phyloP scores from a whole-genome alignment of 2,329 filamentous ascomycete genomes.

The Hypomyces rosellus region DNA sequence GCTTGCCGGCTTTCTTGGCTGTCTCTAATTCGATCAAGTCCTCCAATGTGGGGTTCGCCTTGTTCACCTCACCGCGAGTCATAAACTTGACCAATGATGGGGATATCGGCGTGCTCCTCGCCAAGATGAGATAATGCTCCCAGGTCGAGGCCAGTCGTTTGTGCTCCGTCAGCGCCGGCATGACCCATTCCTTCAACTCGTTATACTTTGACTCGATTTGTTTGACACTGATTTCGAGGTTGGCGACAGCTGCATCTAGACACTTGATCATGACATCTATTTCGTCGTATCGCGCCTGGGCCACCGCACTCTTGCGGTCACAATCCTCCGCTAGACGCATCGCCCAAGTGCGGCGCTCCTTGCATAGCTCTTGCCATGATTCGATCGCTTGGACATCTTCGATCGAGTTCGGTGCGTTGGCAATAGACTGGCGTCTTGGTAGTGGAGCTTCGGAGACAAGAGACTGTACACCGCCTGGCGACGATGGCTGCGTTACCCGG shows the following conservation, averaged over 20 bases:
- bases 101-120: conserved; percentile 59
- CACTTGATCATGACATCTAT: conserved; percentile 72
- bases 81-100: conserved; percentile 61
- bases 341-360: conserved; percentile 74
- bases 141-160: conserved; percentile 56
- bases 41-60: conserved; percentile 54
- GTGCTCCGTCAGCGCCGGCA: conserved; percentile 62
- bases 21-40: conserved; percentile 72
- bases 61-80: conserved; percentile 41
- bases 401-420: conserved; percentile 74
- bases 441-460: conserved; percentile 43
- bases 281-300: conserved; percentile 62
- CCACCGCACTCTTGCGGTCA: conserved; percentile 53
- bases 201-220: conserved; percentile 64
- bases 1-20: conserved; percentile 63
- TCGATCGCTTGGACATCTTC: conserved; percentile 71
- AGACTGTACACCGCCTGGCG: conserved; percentile 37
- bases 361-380: conserved; percentile 86
- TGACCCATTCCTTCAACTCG: conserved; percentile 66
- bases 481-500: conserved; percentile 57
- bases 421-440: conserved; percentile 50
- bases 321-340: conserved; percentile 64
- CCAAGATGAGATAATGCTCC: conserved; percentile 61
- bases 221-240: conserved; percentile 69
- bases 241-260: conserved; percentile 78